Conservation (phyloP, 164 flowering plant genomes). For the Macadamia tetraphylla region DNA sequence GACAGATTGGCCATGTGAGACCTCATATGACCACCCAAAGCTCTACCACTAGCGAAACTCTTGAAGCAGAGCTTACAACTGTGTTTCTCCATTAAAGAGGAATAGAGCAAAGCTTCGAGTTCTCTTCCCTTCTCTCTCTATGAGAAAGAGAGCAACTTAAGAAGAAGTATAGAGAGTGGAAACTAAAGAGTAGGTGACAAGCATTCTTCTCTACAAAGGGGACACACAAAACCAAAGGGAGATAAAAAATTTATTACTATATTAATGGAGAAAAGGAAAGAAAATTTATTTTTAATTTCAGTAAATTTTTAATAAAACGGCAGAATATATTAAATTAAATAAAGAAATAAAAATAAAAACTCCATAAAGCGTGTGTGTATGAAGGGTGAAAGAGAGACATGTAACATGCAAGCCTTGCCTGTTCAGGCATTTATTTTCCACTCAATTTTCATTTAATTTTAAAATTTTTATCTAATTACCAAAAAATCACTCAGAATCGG, state of each 20-base stretch:
- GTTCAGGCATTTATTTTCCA: not conserved
- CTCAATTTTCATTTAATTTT: not conserved
- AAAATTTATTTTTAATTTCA: constrained; percentile 1
- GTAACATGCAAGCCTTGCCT: constrained; percentile 20
- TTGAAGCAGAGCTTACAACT: constrained; percentile 42
- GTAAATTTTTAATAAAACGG: not conserved
- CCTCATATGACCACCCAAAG: constrained; percentile 55
- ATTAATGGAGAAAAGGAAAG: not conserved
- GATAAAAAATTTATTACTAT: not conserved
- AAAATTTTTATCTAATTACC: not conserved
- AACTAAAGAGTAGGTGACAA: constrained; percentile 63
- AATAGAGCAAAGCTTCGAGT: constrained; percentile 1
- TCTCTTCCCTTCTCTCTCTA: not conserved
- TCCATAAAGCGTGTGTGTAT: constrained; percentile 10
- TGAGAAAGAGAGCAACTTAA: constrained; percentile 2
- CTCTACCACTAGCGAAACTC: constrained; percentile 39
- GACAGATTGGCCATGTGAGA: constrained; percentile 30
- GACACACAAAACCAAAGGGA: constrained; percentile 9
- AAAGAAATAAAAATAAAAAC: not conserved
- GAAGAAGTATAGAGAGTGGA: constrained; percentile 17
- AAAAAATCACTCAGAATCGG: not conserved
- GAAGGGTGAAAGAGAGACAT: constrained; percentile 19
- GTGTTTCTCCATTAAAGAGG: constrained; percentile 35
- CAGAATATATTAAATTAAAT: constrained; percentile 2
- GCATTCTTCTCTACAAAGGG: constrained; percentile 48